Percentiles rank a stretch among this genome's conserved stretches.
phyloP scores from a whole-genome alignment of 805 yeast genomes.

The Starmerella sirachaensis region DNA sequence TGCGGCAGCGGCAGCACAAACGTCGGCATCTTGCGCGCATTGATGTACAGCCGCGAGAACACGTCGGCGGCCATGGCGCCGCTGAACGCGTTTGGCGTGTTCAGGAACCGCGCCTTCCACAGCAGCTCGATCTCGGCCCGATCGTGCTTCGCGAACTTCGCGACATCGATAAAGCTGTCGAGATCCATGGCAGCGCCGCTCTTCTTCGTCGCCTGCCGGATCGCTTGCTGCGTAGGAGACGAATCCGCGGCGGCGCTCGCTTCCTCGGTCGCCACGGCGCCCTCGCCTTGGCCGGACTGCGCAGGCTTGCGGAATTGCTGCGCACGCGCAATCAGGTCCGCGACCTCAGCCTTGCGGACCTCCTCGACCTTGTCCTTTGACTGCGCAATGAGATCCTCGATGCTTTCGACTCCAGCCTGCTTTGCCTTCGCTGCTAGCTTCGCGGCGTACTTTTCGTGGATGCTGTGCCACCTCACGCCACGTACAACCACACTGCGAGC shows the following conservation, averaged over 20 bases:
- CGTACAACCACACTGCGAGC: background rate
- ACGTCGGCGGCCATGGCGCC: conserved; percentile 50
- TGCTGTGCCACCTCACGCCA: background rate
- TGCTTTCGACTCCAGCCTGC: conserved; percentile 15
- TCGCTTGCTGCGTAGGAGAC: background rate
- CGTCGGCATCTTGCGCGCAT: conserved; percentile 63
- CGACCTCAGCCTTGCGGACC: conserved; percentile 8
- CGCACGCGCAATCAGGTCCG: conserved; percentile 15
- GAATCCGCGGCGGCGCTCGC: background rate
- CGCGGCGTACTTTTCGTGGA: conserved; percentile 30
- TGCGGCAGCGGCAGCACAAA: conserved; percentile 84
- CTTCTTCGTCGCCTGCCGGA: background rate
- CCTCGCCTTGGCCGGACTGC: background rate
- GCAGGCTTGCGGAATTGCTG: conserved; percentile 3
- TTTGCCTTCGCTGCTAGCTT: conserved; percentile 31
- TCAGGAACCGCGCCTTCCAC: conserved; percentile 80
- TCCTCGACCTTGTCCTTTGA: conserved; percentile 17
- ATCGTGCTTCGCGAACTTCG: conserved; percentile 47
- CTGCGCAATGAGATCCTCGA: conserved; percentile 18
- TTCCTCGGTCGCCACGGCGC: too few species aligned
- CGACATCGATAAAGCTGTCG: conserved; percentile 56
- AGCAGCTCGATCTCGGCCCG: conserved; percentile 57
- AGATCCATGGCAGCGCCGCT: conserved; percentile 40
- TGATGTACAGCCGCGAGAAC: conserved; percentile 49
- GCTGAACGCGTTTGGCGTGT: conserved; percentile 45